Evolutionary conservation across 2,329 filamentous ascomycete genomes (phyloP).

Genomic region (Fusarium longipes): DNA sequence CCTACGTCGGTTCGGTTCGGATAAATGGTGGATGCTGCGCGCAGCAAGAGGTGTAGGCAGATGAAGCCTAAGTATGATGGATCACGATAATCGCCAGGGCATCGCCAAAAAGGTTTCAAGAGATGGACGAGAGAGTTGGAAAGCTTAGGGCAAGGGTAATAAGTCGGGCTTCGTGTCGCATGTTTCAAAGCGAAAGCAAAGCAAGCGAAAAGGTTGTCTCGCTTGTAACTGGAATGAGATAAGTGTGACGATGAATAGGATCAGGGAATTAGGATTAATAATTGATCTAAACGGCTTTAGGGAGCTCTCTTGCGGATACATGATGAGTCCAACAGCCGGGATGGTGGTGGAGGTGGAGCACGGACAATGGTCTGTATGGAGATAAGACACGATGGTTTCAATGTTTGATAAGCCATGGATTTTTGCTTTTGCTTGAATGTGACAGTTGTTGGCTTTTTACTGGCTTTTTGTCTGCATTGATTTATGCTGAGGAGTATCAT

Average conservation of each 20-base stretch:
- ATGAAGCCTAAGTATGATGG: slow-evolving; percentile 16
- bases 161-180: slow-evolving; percentile 1
- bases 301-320: slow-evolving; percentile 31
- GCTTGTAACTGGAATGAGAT: slow-evolving; percentile 34
- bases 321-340: slow-evolving; percentile 38
- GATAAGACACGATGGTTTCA: slow-evolving; percentile 28
- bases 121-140: slow-evolving; percentile 4
- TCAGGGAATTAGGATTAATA: slow-evolving; percentile 36
- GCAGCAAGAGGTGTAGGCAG: slow-evolving; percentile 16
- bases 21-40: slow-evolving; percentile 9
- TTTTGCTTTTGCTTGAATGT: not conserved
- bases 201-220: slow-evolving; percentile 22
- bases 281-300: slow-evolving; percentile 26
- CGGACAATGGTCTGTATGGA: not conserved
- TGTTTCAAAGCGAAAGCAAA: slow-evolving; percentile 24
- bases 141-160: not conserved
- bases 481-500: not conserved
- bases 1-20: slow-evolving; percentile 1
- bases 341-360: slow-evolving; percentile 33
- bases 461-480: not conserved
- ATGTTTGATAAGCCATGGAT: not conserved
- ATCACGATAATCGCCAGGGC: slow-evolving; percentile 25
- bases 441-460: slow-evolving; percentile 11
- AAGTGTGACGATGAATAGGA: slow-evolving; percentile 36
- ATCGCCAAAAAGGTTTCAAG: slow-evolving; percentile 23